These are phyloP conservation scores for Globisporangium okanoganense DNA, from an alignment of 352 stramenopile species.

Conservation along the genomic window DNA sequence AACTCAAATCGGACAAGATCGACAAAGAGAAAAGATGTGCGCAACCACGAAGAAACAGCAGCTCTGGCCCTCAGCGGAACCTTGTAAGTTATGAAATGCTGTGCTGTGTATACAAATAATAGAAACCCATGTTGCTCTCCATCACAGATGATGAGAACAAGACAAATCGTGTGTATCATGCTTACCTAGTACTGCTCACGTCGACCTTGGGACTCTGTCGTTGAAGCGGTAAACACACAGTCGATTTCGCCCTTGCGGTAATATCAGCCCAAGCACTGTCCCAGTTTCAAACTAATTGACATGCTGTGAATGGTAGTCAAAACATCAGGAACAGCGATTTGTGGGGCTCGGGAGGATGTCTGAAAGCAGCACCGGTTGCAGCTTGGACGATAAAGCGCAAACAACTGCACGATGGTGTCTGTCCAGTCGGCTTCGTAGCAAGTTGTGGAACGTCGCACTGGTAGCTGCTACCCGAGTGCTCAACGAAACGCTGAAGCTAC, in stretches of 20 bases:
- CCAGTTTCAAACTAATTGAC: not conserved
- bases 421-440: not conserved
- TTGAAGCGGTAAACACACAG: not conserved
- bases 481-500: no score
- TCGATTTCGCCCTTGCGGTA: not conserved
- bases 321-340: not conserved
- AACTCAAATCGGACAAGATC: not conserved
- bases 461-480: no score
- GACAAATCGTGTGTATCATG: not conserved
- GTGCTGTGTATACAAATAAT: constrained; percentile 1
- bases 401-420: not conserved
- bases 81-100: constrained; percentile 6
- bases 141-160: not conserved
- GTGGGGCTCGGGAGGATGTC: not conserved
- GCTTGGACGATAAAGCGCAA: not conserved
- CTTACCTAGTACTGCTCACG: not conserved
- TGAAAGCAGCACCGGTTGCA: not conserved
- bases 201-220: not conserved
- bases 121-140: not conserved
- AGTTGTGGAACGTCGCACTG: not conserved
- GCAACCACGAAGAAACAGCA: not conserved
- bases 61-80: not conserved
- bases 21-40: not conserved
- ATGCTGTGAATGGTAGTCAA: not conserved
- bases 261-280: not conserved